Evolutionary conservation across 768 basidiomycete genomes (phyloP), one percentile per base, ranked within the genome.

Genomic region (Naganishia onofrii): DNA sequence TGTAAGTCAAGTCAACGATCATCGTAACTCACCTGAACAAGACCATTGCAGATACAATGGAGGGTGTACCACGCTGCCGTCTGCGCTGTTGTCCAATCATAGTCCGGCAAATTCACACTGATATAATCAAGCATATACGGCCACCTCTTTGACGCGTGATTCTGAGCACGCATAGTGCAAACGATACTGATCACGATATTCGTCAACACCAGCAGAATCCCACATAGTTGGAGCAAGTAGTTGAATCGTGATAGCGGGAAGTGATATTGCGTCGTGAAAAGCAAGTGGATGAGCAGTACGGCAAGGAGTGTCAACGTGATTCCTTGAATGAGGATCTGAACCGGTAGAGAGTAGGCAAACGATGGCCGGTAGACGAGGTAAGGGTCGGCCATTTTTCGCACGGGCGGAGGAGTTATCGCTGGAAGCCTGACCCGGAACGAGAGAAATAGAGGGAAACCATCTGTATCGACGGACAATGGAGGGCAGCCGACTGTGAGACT

Each of bases 81-180:
- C 72, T 91, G 85, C 0, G 85, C 85, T 2, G 83, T 72, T 7
- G 83, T 83, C 95, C 95, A 98, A 9, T 82, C 82, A 26, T 83
- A 76, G 21, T 87, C 87, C 5, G 91, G 91, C 0, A 93, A 87
- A 71, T 87, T 84, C 44, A 94, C 87, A 8, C 91, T 88, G 67
- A 97, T 85, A 76, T 96, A 99, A 75, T 89, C 89, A 48, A 97
- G 87, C 91, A 96, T 95, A 80, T 93, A 99, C 0, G 96, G 94
- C 93, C 93, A 96, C 51, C 83, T 82, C 72, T 86, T 84, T 74
- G 90, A 91, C 76, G 90, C 87, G 2, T 82, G 75, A 3, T 85
- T 80, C 0, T 88, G 83, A 0, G 85, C 82, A 1, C 85, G 82
- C 7, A 95, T 84, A 23, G 95, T 85, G 73, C 93, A 86, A 76